phyloP scores from a whole-genome alignment of 1,139 yeast species.

The Geotrichum fermentans region DNA sequence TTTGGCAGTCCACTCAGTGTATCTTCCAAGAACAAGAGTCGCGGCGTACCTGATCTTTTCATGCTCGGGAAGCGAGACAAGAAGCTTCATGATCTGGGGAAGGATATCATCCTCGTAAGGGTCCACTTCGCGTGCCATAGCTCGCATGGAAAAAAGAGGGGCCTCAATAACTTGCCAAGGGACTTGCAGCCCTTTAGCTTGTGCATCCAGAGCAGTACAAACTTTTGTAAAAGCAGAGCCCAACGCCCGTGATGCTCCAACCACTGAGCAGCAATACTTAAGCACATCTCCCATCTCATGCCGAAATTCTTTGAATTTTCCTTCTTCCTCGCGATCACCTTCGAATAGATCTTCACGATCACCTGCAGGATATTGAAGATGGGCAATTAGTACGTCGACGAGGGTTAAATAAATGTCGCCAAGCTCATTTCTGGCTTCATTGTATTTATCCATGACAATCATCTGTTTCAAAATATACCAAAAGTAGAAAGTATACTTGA shows the following conservation, averaged over 20 bases:
- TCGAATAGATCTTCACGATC: slow-evolving; percentile 45
- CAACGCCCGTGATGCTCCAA: slow-evolving; percentile 70
- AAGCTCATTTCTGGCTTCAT: slow-evolving; percentile 53
- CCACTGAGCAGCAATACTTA: slow-evolving; percentile 88
- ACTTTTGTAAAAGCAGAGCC: slow-evolving; percentile 55
- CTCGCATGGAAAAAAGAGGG: slow-evolving; percentile 80
- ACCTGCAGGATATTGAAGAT: slow-evolving; percentile 67
- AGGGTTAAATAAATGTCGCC: slow-evolving; percentile 60
- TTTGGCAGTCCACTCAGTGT: slow-evolving; percentile 89
- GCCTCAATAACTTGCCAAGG: slow-evolving; percentile 90
- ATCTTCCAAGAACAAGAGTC: slow-evolving; percentile 85
- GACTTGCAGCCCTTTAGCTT: slow-evolving; percentile 32
- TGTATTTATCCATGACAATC: slow-evolving; percentile 58
- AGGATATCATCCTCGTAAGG: slow-evolving; percentile 60
- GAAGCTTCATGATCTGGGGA: slow-evolving; percentile 70
- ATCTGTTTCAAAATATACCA: slow-evolving; percentile 83
- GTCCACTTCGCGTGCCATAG: slow-evolving; percentile 91
- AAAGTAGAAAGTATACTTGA: slow-evolving; percentile 84
- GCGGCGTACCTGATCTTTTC: slow-evolving; percentile 88
- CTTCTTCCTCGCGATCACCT: slow-evolving; percentile 77
- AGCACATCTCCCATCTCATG: slow-evolving; percentile 96
- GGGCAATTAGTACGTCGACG: slow-evolving; percentile 62
- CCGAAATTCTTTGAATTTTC: slow-evolving; percentile 86
- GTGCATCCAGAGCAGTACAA: slow-evolving; percentile 40
- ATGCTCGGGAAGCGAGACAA: slow-evolving; percentile 75